Conservation (phyloP, 2,329 filamentous ascomycete genomes). For the Fusarium keratoplasticum region DNA sequence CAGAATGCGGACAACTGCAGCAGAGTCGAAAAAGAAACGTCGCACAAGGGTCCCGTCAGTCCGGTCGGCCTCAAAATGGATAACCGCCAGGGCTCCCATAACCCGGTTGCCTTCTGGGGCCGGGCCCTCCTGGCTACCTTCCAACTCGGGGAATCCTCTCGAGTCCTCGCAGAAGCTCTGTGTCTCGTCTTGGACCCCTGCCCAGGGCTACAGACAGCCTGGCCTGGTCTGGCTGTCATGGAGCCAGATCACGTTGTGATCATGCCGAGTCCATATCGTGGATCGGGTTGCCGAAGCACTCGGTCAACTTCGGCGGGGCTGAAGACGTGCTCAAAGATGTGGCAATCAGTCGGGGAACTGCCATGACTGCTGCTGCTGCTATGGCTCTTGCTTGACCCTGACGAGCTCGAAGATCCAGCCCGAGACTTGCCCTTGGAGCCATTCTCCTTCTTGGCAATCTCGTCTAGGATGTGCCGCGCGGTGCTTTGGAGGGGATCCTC, state of each 20-base stretch:
- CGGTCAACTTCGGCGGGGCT: slow-evolving; percentile 60
- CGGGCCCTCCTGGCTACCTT: slow-evolving; percentile 14
- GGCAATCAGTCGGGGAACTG: slow-evolving; percentile 57
- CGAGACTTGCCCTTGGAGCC: slow-evolving; percentile 51
- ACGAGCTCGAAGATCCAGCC: slow-evolving; percentile 43
- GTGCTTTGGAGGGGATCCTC: slow-evolving; percentile 68
- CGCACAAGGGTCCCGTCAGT: slow-evolving; percentile 35
- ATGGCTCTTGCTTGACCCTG: slow-evolving; percentile 45
- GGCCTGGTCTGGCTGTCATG: neutral
- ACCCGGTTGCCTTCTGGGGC: slow-evolving; percentile 16
- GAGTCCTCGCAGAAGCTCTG: slow-evolving; percentile 3
- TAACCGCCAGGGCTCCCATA: slow-evolving; percentile 21
- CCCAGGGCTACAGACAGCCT: neutral
- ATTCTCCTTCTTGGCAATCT: slow-evolving; percentile 64
- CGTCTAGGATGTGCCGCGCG: slow-evolving; percentile 63
- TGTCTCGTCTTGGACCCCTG: slow-evolving; percentile 3
- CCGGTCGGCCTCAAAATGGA: slow-evolving; percentile 31
- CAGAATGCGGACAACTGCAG: slow-evolving; percentile 33
- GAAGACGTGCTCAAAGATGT: slow-evolving; percentile 67
- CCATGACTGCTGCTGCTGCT: slow-evolving; percentile 43
- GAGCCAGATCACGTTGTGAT: slow-evolving; percentile 54
- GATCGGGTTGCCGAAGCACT: slow-evolving; percentile 64
- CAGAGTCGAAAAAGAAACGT: slow-evolving; percentile 32
- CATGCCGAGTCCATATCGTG: slow-evolving; percentile 66
- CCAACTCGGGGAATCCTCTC: slow-evolving; percentile 11